These are phyloP conservation scores for Russula virescens DNA, from an alignment of 768 basidiomycete genomes.

Conservation along the genomic window DNA sequence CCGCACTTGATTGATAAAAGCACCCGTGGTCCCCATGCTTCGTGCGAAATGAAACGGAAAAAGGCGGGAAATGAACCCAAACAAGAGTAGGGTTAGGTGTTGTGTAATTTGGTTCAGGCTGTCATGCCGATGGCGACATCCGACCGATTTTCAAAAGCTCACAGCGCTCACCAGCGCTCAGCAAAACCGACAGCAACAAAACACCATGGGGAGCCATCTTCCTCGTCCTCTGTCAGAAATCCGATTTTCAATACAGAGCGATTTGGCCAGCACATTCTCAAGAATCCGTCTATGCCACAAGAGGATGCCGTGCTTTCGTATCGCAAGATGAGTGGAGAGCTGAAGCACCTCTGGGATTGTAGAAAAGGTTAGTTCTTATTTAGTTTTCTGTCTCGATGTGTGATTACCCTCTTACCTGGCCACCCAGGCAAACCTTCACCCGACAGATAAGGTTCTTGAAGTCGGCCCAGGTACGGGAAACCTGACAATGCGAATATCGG, in stretches of 20 bases:
- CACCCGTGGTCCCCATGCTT: too few relatives aligned
- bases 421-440: slow-evolving; percentile 76
- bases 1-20: too few relatives aligned
- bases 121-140: slow-evolving; percentile 17
- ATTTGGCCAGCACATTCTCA: slow-evolving; percentile 97
- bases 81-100: slow-evolving; percentile 19
- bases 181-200: slow-evolving; percentile 48
- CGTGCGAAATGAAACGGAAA: too few relatives aligned
- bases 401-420: not conserved
- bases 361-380: slow-evolving; percentile 42
- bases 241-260: slow-evolving; percentile 92
- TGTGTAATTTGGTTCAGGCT: not conserved
- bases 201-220: slow-evolving; percentile 35
- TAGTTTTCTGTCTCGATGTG: not conserved
- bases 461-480: slow-evolving; percentile 98
- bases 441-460: slow-evolving; percentile 94
- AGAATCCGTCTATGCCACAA: slow-evolving; percentile 88
- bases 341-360: slow-evolving; percentile 43
- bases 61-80: too few relatives aligned
- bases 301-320: slow-evolving; percentile 47
- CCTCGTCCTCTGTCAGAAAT: slow-evolving; percentile 54
- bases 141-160: slow-evolving; percentile 37
- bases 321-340: slow-evolving; percentile 15
- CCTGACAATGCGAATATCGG: slow-evolving; percentile 86
- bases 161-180: slow-evolving; percentile 62